phyloP scores from a whole-genome alignment of 1,139 yeast genomes.

The Pichia sp. region DNA sequence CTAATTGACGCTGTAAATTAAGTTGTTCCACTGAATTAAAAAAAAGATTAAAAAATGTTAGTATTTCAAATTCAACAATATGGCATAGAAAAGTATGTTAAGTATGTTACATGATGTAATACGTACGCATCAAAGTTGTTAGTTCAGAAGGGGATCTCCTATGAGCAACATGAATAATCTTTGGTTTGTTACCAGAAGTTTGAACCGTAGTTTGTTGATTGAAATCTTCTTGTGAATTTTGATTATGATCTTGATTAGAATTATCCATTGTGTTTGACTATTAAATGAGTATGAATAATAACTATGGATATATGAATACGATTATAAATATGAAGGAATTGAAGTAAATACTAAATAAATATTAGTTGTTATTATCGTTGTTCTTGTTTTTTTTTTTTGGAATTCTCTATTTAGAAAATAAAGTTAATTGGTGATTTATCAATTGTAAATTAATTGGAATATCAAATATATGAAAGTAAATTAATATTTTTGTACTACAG shows the following conservation, averaged over 20 bases:
- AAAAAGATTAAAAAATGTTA: neutral
- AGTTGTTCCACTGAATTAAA: conserved; percentile 63
- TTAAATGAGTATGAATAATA: neutral
- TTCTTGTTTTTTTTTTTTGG: too few relatives aligned
- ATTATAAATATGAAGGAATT: neutral
- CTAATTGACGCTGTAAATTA: conserved; percentile 87
- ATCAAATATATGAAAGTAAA: neutral
- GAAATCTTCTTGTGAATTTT: conserved; percentile 5
- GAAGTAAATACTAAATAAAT: neutral
- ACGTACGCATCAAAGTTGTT: conserved; percentile 79
- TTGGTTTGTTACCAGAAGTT: conserved; percentile 35
- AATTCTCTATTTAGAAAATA: too few relatives aligned
- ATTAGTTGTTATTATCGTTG: neutral
- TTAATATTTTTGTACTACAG: too few relatives aligned
- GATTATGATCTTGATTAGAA: neutral
- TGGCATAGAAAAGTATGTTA: neutral
- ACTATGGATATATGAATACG: neutral
- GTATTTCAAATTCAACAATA: neutral
- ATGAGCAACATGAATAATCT: conserved; percentile 79
- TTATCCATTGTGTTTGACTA: neutral
- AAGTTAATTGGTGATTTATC: too few relatives aligned
- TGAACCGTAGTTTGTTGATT: conserved; percentile 19
- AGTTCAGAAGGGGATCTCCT: conserved; percentile 90
- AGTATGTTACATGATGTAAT: neutral
- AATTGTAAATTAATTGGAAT: neutral